Base-by-base conservation (phyloP, 2,329 filamentous ascomycete genomes). In the Botrytis tulipae region DNA sequence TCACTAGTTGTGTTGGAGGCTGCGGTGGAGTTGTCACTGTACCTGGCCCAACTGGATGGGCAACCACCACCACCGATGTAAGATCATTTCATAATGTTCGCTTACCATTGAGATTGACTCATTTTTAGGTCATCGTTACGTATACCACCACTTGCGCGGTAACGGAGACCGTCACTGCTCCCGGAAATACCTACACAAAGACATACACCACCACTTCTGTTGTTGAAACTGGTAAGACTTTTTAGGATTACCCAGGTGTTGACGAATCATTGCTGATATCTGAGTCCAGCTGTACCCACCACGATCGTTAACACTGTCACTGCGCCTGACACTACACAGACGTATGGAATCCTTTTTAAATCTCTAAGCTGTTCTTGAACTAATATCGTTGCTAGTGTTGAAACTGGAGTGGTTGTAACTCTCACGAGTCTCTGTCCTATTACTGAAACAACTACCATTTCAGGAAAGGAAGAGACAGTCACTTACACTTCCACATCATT, bases 161-260 rank as follows among this genome's bases (percentile, higher is more conserved):
- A 8, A 59, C 22, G 18, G 35, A 44, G n/a, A 71, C 68, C 12
- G n/a, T 59, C 46, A 71, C 67, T 10, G 68, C 35, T n/a, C 29
- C 67, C 12, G 83, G 83, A 29, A 80, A 72, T 7, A 84, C 83
- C 12, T 81, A 83, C 70, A 82, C 82, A 3, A 81, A 81, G 7
- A 83, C 82, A 9, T 86, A 84, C 76, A 84, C 82, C 22, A 84
- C 85, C 1, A 85, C 84, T 66, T 85, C 82, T 71, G 78, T 81
- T n/a, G 80, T 82, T 40, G 66, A 75, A 71, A 80, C 74, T 32
- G 73, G 82, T 76, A 46, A 75, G 75, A 44, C 1, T 51, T 18
- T 57, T 29, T 7, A 57, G 12, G 20, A 25, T 14, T 9, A 42
- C 14, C 12, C 9, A 44, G 32, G 32, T 22, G 18, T 20, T 40